Percentiles rank a stretch among this genome's conserved stretches.
Evolutionary conservation across 495 filamentous ascomycete species (phyloP).

Genomic region (Daldinia childiae): DNA sequence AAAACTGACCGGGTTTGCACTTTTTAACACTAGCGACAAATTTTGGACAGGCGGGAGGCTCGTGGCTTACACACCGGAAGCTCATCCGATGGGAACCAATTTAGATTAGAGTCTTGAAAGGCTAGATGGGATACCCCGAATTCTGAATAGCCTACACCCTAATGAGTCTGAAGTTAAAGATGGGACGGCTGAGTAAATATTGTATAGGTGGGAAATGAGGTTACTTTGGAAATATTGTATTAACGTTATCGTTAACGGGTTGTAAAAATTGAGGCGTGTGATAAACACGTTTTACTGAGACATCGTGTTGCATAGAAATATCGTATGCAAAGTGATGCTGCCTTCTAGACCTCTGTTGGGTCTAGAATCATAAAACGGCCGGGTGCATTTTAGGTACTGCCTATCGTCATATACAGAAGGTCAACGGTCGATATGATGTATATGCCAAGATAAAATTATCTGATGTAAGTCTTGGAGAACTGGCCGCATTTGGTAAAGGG

Average conservation of each 20-base stretch:
- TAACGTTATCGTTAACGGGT: slow-evolving; percentile 4
- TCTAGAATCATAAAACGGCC: slow-evolving; percentile 6
- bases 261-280: not conserved
- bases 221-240: not conserved
- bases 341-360: not conserved
- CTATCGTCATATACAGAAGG: too few relatives aligned
- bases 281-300: slow-evolving; percentile 25
- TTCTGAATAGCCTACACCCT: not conserved
- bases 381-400: not conserved
- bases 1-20: slow-evolving; percentile 1
- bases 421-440: too few relatives aligned
- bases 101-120: slow-evolving; percentile 6
- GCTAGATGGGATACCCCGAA: not conserved
- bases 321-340: not conserved
- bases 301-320: slow-evolving; percentile 16
- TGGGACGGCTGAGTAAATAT: not conserved
- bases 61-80: not conserved
- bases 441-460: not conserved
- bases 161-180: not conserved
- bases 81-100: slow-evolving; percentile 7
- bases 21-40: not conserved
- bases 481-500: not conserved
- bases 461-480: not conserved
- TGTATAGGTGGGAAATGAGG: not conserved
- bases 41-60: slow-evolving; percentile 4